Evolutionary conservation across 441 rosid species (phyloP).

Genomic region (Jatropha multifida): DNA sequence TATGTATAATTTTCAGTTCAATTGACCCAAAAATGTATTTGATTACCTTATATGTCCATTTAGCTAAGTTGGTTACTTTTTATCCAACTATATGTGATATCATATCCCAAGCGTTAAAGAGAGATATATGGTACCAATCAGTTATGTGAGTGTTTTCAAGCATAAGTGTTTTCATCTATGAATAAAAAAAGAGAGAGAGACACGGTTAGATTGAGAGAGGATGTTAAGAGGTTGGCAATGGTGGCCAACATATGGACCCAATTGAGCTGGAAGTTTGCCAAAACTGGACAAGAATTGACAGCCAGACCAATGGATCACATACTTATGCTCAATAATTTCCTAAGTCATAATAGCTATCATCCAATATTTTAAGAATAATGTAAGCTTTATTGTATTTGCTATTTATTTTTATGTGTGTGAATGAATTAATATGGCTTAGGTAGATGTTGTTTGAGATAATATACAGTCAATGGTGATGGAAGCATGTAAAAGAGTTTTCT

Average conservation of each 20-base stretch:
- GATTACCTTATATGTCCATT: too few relatives aligned
- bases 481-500: too few relatives aligned
- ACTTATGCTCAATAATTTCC: slow-evolving; percentile 33
- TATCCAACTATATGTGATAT: not conserved
- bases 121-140: not conserved
- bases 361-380: slow-evolving; percentile 8
- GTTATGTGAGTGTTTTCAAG: too few relatives aligned
- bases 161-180: too few relatives aligned
- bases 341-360: slow-evolving; percentile 22
- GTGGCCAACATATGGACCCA: slow-evolving; percentile 34
- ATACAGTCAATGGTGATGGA: too few relatives aligned
- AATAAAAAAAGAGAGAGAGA: too few relatives aligned
- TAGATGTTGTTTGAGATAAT: too few relatives aligned
- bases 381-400: not conserved
- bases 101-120: not conserved
- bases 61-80: not conserved
- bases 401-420: not conserved
- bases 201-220: slow-evolving; percentile 6
- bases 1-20: too few relatives aligned
- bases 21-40: too few relatives aligned
- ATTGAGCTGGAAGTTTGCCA: slow-evolving; percentile 38
- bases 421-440: too few relatives aligned
- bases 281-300: slow-evolving; percentile 41
- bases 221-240: slow-evolving; percentile 17
- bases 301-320: slow-evolving; percentile 39